A percentile compares a stretch with the other conserved stretches of the same genome.
Evolutionary conservation across 768 basidiomycete genomes (phyloP).

Genomic region (Phaeotremella skinneri): DNA sequence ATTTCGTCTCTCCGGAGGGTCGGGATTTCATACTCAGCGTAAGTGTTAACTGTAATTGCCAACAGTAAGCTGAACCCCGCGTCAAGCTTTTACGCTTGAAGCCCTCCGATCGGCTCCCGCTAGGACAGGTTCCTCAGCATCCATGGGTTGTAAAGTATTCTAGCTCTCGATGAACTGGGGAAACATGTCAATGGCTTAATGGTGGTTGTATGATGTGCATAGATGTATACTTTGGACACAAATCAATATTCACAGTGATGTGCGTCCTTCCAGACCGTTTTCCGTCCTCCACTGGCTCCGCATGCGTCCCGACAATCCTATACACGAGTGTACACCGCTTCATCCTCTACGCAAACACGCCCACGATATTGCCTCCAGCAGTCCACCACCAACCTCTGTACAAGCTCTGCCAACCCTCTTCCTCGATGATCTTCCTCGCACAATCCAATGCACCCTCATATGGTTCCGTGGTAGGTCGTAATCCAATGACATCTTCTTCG

Average conservation of each 20-base stretch:
- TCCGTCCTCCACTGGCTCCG: too few species aligned
- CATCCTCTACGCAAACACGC: conserved; percentile 24
- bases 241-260: too few species aligned
- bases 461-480: conserved; percentile 49
- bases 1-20: conserved; percentile 62
- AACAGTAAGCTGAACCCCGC: background rate
- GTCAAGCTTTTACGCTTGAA: conserved; percentile 72
- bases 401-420: conserved; percentile 47
- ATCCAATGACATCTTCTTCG: conserved; percentile 50
- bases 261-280: too few species aligned
- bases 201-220: background rate
- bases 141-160: conserved; percentile 67
- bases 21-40: conserved; percentile 64
- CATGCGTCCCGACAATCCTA: too few species aligned
- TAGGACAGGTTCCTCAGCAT: conserved; percentile 72
- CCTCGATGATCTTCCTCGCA: conserved; percentile 45
- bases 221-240: too few species aligned
- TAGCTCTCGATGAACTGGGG: background rate
- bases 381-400: conserved; percentile 52
- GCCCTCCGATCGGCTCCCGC: conserved; percentile 68
- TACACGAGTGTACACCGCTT: too few species aligned
- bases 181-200: background rate
- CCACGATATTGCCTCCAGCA: conserved; percentile 41
- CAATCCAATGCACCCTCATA: conserved; percentile 49
- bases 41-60: conserved; percentile 22